Conservation (phyloP, 805 yeast genomes). For the Pichia scutulata region DNA sequence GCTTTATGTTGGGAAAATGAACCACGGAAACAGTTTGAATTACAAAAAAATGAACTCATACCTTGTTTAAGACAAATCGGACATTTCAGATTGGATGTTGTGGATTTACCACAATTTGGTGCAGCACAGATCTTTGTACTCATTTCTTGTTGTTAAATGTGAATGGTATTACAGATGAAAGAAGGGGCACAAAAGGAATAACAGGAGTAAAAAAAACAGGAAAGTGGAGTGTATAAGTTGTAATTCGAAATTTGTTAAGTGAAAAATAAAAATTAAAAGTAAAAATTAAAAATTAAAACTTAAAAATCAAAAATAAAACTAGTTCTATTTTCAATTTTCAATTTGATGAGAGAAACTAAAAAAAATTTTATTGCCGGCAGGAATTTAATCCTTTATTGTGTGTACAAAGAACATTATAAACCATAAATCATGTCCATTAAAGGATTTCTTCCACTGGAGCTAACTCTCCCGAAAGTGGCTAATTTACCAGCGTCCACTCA, state of each 20-base stretch:
- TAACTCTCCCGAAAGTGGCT: conserved; percentile 31
- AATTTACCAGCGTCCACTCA: conserved; percentile 31
- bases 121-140: conserved; percentile 49
- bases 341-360: not conserved
- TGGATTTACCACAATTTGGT: conserved; percentile 77
- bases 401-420: no score
- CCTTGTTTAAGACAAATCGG: conserved; percentile 83
- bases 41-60: conserved; percentile 60
- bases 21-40: conserved; percentile 73
- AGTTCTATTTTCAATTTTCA: not conserved
- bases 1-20: conserved; percentile 69
- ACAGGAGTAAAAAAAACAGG: not conserved
- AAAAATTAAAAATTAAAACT: not conserved
- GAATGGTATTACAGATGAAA: not conserved
- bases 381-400: not conserved
- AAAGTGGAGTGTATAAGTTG: not conserved
- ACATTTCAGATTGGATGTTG: conserved; percentile 72
- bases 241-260: no score
- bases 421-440: conserved; percentile 36
- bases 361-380: not conserved
- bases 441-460: conserved; percentile 48
- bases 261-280: no score
- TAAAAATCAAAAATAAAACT: not conserved
- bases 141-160: not conserved
- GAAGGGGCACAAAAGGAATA: not conserved